Evolutionary conservation across 306 rosid species (phyloP).

Genomic region (Corylus heterophylla): DNA sequence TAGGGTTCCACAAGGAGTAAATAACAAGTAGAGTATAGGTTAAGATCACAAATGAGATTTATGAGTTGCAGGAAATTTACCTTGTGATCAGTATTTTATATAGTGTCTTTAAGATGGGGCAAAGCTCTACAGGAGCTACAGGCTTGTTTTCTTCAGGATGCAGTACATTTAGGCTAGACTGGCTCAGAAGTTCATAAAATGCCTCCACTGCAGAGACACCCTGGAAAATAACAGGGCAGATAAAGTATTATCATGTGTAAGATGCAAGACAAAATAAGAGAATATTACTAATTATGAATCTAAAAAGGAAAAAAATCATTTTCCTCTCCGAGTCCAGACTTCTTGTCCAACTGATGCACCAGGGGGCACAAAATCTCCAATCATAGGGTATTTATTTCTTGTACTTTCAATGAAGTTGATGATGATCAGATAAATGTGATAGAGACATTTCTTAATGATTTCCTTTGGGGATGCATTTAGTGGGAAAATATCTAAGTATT

Average conservation of each 20-base stretch:
- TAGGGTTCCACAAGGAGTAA: background rate
- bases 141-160: slow-evolving; percentile 90
- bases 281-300: background rate
- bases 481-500: background rate
- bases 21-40: background rate
- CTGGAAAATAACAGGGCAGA: slow-evolving; percentile 36
- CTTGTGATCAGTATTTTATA: slow-evolving; percentile 78
- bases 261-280: background rate
- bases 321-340: background rate
- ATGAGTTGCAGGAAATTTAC: slow-evolving; percentile 35
- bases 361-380: background rate
- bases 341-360: background rate
- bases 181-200: slow-evolving; percentile 83
- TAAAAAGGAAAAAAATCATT: background rate
- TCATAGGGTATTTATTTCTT: background rate
- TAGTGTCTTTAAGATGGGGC: slow-evolving; percentile 89
- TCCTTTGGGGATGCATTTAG: background rate
- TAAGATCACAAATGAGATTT: background rate
- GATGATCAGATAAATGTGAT: background rate
- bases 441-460: background rate
- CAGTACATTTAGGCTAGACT: slow-evolving; percentile 74
- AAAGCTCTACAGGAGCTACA: slow-evolving; percentile 90
- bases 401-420: background rate
- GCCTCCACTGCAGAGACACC: slow-evolving; percentile 92
- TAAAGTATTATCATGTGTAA: background rate